These are phyloP conservation scores for Clitocybe nebularis DNA, from an alignment of 1,284 basidiomycete genomes.

Conservation along the genomic window DNA sequence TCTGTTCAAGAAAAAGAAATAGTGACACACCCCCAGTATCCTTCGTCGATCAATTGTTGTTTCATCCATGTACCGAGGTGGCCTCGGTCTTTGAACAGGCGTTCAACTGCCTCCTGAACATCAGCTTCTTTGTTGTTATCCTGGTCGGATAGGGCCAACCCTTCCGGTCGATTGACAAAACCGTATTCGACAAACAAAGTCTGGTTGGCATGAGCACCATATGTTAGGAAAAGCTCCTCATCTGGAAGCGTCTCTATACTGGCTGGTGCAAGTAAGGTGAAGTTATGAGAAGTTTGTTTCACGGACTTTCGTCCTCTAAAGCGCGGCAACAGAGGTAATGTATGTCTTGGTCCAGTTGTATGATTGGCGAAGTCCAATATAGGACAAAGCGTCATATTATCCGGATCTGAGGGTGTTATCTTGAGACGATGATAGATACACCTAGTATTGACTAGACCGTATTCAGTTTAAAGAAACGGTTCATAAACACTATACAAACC, in stretches of 20 bases:
- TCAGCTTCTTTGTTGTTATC: conserved; percentile 52
- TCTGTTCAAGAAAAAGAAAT: conserved; percentile 2
- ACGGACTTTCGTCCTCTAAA: conserved; percentile 33
- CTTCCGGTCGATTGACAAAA: conserved; percentile 50
- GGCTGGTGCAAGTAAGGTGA: conserved; percentile 52
- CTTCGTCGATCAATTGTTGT: conserved; percentile 47
- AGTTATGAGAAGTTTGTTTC: conserved; percentile 36
- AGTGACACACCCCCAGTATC: conserved; percentile 71
- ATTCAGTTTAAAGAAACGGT: background rate
- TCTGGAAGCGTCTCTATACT: conserved; percentile 37
- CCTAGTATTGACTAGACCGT: conserved; percentile 78
- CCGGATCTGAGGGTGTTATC: conserved; percentile 44
- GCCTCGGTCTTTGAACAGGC: conserved; percentile 39
- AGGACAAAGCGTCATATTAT: conserved; percentile 83
- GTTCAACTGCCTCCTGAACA: conserved; percentile 54
- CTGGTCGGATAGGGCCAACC: conserved; percentile 22
- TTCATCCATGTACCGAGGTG: conserved; percentile 41
- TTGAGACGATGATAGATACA: conserved; percentile 77
- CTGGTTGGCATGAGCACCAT: conserved; percentile 72
- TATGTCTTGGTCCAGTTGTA: conserved; percentile 33
- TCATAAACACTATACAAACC: conserved; percentile 36
- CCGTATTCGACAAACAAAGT: conserved; percentile 83
- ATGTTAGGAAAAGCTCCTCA: conserved; percentile 70
- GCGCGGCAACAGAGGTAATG: conserved; percentile 39
- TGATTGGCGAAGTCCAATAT: conserved; percentile 88